Evolutionary conservation across 208 protist species (phyloP), one percentile per base, ranked within the genome.

Genomic region (Leishmania gerbilli): DNA sequence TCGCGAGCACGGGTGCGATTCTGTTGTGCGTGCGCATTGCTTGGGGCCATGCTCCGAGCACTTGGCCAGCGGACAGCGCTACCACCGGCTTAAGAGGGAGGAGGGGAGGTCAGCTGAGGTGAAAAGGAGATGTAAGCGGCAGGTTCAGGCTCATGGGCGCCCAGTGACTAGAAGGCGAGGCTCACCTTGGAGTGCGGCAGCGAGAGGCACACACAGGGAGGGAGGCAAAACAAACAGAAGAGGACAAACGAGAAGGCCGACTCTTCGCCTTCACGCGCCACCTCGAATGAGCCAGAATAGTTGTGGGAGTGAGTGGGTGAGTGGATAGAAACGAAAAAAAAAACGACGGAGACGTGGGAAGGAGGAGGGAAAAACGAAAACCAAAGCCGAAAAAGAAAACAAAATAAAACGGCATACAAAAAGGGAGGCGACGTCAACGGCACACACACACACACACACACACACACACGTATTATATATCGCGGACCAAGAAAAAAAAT

Each of bases 401-500:
- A 71, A 71, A n/a, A 15, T 21, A 27, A n/a, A n/a, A 40, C 31
- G 17, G 62, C 62, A 21, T 21, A 17, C 21, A 40, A 67, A 49
- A 71, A 72, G 37, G 71, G 51, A 76, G 53, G 79, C 24, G 56
- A 58, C 67, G 27, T 24, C 51, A 74, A 62, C 15, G 31, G n/a
- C 42, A 78, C 40, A 71, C 21, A n/a, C 62, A 49, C 9, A 71
- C n/a, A 68, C 13, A 17, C n/a, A 21, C 8, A 40, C 27, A 37
- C 42, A 56, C 9, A 71, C n/a, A 68, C 13, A 5, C n/a, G 31
- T 5, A 68, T 40, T 68, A 15, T 21, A 21, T 40, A 24, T 24
- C 34, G 47, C 4, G 49, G 5, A 82, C 64, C 3, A 45, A 45
- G 3, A 42, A 3, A 53, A 76, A 77, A 80, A 87, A 37, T 60